A percentile compares a stretch with the other conserved stretches of the same genome.
phyloP scores from a whole-genome alignment of 2,329 filamentous ascomycete genomes.

The Venturiaceae sp. region DNA sequence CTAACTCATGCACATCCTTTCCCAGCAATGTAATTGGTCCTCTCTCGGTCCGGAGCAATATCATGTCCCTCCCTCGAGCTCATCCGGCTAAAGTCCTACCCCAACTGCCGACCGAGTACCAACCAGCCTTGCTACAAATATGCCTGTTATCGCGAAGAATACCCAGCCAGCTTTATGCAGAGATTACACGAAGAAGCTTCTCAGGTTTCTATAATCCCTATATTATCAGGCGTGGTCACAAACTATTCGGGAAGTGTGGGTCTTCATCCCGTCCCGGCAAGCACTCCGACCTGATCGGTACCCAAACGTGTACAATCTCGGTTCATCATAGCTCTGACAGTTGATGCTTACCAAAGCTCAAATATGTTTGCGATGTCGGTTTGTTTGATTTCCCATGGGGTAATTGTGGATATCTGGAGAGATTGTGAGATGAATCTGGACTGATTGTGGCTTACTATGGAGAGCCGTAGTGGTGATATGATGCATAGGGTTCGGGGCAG shows the following conservation, averaged over 20 bases:
- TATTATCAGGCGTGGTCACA: background rate
- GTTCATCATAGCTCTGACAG: background rate
- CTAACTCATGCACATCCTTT: background rate
- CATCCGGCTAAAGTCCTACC: background rate
- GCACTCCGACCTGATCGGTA: background rate
- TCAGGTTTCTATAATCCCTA: background rate
- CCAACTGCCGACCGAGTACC: background rate
- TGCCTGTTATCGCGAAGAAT: background rate
- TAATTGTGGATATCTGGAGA: background rate
- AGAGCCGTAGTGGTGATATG: background rate
- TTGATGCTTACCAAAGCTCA: background rate
- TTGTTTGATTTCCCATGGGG: background rate
- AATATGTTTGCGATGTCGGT: background rate
- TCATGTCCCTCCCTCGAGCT: background rate
- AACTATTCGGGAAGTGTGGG: background rate
- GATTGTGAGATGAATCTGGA: background rate
- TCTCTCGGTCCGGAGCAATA: background rate
- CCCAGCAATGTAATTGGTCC: background rate
- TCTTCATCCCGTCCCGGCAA: background rate
- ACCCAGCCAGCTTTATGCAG: background rate
- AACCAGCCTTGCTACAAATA: background rate
- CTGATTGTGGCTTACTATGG: background rate
- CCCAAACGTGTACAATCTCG: background rate
- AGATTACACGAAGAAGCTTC: background rate
- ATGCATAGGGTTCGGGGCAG: background rate